A percentile compares a stretch with the other conserved stretches of the same genome.
phyloP scores from a whole-genome alignment of 2,329 filamentous ascomycete species.

The Colletotrichum sp. region DNA sequence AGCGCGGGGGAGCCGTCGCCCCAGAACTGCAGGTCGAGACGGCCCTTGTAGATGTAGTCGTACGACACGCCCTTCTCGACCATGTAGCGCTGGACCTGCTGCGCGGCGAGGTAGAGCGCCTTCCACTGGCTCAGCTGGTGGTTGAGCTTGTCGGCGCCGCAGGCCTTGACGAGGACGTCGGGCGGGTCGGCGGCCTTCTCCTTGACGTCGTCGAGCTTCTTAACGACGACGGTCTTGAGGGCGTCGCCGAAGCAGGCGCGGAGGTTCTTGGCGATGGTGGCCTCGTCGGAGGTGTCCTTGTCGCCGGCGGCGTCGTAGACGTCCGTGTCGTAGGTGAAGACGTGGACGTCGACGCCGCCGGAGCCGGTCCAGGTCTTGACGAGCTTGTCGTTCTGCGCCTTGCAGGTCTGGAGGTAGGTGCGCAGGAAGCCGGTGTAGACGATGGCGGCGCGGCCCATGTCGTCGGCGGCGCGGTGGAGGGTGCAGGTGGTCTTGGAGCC shows the following conservation, averaged over 20 bases:
- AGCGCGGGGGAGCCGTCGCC: conserved; percentile 14
- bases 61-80: conserved; percentile 22
- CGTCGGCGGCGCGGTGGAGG: conserved; percentile 18
- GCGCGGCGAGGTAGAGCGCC: conserved; percentile 30
- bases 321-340: conserved; percentile 25
- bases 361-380: conserved; percentile 23
- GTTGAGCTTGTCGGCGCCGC: conserved; percentile 16
- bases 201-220: conserved; percentile 9
- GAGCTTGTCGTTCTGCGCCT: conserved; percentile 22
- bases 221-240: conserved; percentile 21
- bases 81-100: conserved; percentile 36
- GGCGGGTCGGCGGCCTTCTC: conserved; percentile 15
- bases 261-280: conserved; percentile 19
- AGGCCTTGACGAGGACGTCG: conserved; percentile 10
- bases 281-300: background rate
- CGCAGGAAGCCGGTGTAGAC: conserved; percentile 24
- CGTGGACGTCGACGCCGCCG: conserved; percentile 23
- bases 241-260: conserved; percentile 20
- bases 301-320: conserved; percentile 17
- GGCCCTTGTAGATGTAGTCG: conserved; percentile 22
- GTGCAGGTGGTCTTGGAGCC: conserved; percentile 20
- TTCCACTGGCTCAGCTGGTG: conserved; percentile 24
- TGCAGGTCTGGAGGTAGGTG: conserved; percentile 24
- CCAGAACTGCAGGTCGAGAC: conserved; percentile 19
- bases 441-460: conserved; percentile 24